Evolutionary conservation across 1,284 basidiomycete genomes (phyloP).

Genomic region (Cutaneotrichosporon cutaneum): DNA sequence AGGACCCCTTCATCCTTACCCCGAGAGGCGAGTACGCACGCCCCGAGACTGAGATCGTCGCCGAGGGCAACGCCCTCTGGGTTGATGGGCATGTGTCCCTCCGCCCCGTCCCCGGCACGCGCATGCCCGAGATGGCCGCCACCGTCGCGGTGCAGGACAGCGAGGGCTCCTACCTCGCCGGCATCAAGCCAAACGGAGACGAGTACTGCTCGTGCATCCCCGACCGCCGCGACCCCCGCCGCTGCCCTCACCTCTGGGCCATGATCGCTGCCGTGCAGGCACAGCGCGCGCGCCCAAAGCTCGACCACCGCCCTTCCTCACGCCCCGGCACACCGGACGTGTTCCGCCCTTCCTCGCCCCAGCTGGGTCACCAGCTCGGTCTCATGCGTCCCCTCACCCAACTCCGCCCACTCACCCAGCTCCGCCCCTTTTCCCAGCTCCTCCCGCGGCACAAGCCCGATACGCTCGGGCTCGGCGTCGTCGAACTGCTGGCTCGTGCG

Average conservation of each 20-base stretch:
- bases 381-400: neutral
- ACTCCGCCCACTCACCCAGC: neutral
- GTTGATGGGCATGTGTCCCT: neutral
- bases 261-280: slow-evolving; percentile 2
- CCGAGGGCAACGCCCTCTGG: slow-evolving; percentile 3
- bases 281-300: neutral
- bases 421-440: neutral
- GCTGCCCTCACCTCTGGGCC: slow-evolving; percentile 10
- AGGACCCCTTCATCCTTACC: neutral
- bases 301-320: neutral
- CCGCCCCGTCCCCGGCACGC: neutral
- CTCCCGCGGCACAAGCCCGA: neutral
- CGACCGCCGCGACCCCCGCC: slow-evolving; percentile 3
- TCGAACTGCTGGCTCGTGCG: neutral
- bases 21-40: neutral
- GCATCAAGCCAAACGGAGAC: slow-evolving; percentile 5
- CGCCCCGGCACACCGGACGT: neutral
- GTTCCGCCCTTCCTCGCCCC: neutral
- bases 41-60: neutral
- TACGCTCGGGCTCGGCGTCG: neutral
- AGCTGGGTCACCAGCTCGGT: too few relatives aligned
- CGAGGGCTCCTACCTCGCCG: neutral
- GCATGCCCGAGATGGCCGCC: slow-evolving; percentile 5
- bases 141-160: slow-evolving; percentile 1
- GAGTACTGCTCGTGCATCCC: slow-evolving; percentile 10